phyloP scores from a whole-genome alignment of 108 stramenopile genomes.

The Cyclostephanos tholiformis region DNA sequence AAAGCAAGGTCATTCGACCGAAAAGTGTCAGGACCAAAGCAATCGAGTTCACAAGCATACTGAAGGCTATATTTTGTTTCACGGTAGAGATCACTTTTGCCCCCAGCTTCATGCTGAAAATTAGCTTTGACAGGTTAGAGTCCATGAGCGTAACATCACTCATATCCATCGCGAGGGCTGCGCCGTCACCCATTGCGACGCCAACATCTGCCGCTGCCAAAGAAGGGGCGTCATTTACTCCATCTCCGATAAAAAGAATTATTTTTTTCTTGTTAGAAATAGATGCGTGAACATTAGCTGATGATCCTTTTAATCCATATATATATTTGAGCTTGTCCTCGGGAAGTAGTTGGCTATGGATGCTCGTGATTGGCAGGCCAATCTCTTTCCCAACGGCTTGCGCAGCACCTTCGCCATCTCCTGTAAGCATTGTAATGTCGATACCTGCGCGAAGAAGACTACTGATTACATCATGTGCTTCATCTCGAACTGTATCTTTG shows the following conservation, averaged over 20 bases:
- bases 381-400: slow-evolving; percentile 80
- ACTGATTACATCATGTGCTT: slow-evolving; percentile 63
- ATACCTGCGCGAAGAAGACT: slow-evolving; percentile 58
- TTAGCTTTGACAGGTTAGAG: slow-evolving; percentile 70
- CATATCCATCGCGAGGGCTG: slow-evolving; percentile 96
- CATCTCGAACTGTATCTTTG: slow-evolving; percentile 72
- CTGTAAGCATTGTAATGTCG: slow-evolving; percentile 96
- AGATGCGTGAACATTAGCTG: slow-evolving; percentile 10
- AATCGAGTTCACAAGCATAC: slow-evolving; percentile 64
- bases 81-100: slow-evolving; percentile 69
- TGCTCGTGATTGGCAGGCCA: slow-evolving; percentile 58
- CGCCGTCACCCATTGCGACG: slow-evolving; percentile 97
- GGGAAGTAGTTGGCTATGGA: slow-evolving; percentile 72
- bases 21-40: slow-evolving; percentile 70
- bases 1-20: slow-evolving; percentile 79
- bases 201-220: slow-evolving; percentile 94
- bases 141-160: slow-evolving; percentile 90
- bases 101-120: slow-evolving; percentile 79
- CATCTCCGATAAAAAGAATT: slow-evolving; percentile 85
- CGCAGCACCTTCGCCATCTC: slow-evolving; percentile 94
- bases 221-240: slow-evolving; percentile 97
- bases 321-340: slow-evolving; percentile 85
- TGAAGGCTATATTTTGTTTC: slow-evolving; percentile 82
- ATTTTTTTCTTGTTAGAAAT: slow-evolving; percentile 22
- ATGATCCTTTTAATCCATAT: slow-evolving; percentile 51